Evolutionary conservation across 2,329 filamentous ascomycete genomes (phyloP), one percentile per base, ranked within the genome.

Genomic region (Fusarium multiceps): DNA sequence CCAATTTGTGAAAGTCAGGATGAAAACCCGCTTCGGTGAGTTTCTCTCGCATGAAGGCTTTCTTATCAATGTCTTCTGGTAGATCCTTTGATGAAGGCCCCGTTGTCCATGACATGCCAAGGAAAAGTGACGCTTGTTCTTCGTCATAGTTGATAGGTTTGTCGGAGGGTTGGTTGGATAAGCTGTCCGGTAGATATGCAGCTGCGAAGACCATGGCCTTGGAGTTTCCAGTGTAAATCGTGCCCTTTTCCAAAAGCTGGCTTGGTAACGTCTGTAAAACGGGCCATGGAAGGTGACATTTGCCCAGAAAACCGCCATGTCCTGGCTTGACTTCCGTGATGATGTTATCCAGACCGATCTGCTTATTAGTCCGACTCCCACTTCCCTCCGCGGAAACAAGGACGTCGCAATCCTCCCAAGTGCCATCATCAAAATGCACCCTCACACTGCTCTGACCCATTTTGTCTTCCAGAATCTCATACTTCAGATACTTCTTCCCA

Each of bases 321-420:
- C 50, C 41, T 3, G 56, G 30, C 3, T n/a, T 46, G 5, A 25
- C 50, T 1, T 56, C 13, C 1, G 40, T 57, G 4, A 46, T 7
- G 3, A 59, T 59, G 10, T 57, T 59, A 2, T 56, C 10, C 0
- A 59, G 20, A 2, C 56, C 56, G 9, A 56, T 57, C 6, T 57
- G 51, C 13, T 40, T 46, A 11, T 59, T 59, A 2, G 30, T 12
- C 0, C 14, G 10, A 7, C 56, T 59, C 9, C 51, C 41, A 2
- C 56, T 57, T 2, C 56, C 56, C 6, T 46, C 50, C 0, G 56
- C 56, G 0, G 30, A 37, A 5, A 59, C 16, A 0, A 59, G 51
- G 0, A 59, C 8, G 3, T 59, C 41, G 7, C 41, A 59, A 3
- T 57, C 51, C 0, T 40, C 13, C 7, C 56, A 13, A 1, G 41